These are phyloP conservation scores for Colletotrichum cuscutae DNA, from an alignment of 2,329 filamentous ascomycete genomes.

Conservation along the genomic window DNA sequence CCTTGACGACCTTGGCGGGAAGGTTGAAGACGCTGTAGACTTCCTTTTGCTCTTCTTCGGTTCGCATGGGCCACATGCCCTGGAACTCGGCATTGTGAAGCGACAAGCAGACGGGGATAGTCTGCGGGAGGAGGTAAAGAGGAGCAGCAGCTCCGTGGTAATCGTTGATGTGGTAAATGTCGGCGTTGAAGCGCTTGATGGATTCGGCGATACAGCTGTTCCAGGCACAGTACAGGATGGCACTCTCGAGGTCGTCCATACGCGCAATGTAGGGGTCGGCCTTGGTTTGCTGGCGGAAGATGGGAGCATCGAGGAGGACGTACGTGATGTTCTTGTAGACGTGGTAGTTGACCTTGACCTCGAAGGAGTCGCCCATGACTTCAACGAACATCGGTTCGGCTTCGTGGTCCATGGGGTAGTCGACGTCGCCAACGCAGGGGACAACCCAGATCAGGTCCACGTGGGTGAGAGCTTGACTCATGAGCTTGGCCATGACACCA, in stretches of 20 bases:
- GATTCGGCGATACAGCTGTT: slow-evolving; percentile 75
- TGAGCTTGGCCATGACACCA: slow-evolving; percentile 76
- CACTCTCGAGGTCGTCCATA: slow-evolving; percentile 76
- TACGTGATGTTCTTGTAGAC: slow-evolving; percentile 73
- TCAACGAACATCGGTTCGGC: slow-evolving; percentile 71
- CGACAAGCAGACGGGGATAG: slow-evolving; percentile 70
- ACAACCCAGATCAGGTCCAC: slow-evolving; percentile 75
- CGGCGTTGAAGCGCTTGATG: slow-evolving; percentile 69
- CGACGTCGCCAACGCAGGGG: slow-evolving; percentile 70
- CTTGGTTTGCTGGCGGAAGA: slow-evolving; percentile 72
- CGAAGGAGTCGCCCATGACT: slow-evolving; percentile 69
- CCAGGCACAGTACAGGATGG: slow-evolving; percentile 77
- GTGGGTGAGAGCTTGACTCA: slow-evolving; percentile 73
- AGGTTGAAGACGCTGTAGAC: slow-evolving; percentile 74
- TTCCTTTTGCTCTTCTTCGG: slow-evolving; percentile 68
- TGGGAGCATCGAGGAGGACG: slow-evolving; percentile 72
- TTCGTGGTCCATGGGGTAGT: slow-evolving; percentile 68
- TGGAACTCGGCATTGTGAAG: slow-evolving; percentile 78
- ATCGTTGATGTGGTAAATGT: slow-evolving; percentile 75
- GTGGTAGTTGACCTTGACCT: slow-evolving; percentile 73
- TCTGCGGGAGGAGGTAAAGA: slow-evolving; percentile 71
- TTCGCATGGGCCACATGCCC: slow-evolving; percentile 75
- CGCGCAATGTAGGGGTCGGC: slow-evolving; percentile 72
- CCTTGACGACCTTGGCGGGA: slow-evolving; percentile 62
- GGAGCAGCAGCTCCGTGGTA: slow-evolving; percentile 73